Base-by-base conservation (phyloP, 2,329 filamentous ascomycete genomes). In the Pseudogymnoascus sp. region DNA sequence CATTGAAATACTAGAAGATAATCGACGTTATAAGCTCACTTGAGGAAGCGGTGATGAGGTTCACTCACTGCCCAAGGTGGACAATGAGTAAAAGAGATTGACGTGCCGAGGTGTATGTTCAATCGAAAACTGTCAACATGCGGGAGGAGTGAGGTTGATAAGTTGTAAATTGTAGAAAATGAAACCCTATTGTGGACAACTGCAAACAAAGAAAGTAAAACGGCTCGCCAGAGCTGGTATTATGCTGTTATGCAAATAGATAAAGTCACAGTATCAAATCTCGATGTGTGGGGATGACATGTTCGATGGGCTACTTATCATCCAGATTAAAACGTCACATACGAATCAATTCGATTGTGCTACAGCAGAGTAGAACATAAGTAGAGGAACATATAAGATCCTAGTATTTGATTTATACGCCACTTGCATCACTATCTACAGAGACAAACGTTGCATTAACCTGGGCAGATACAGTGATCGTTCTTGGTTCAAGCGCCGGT, bases 381-480 rank as follows among this genome's bases (percentile, higher is more conserved):
- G 12, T n/a, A 5, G 16, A 12, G 28, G 12, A n/a, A 12, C 19
- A 5, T 12, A 24, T 26, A n/a, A 31, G 3, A 53, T 31, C 10
- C 7, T 19, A 3, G 7, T 7, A 5, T 19, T 31, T 31, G 26
- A 12, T 56, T 56, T 16, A 53, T 16, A 31, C 26, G n/a, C 46
- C 12, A 6, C 11, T 31, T 33, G 6, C n/a, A 31, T 19, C 26
- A 33, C 28, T 31, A 53, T 56, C 46, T 19, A 33, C 46, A 0
- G 46, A 56, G n/a, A 66, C 60, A 24, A 67, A 68, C 22, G 60
- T 64, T 8, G 66, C 67, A 61, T 66, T 67, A 4, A 68, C 62
- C 19, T 38, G 40, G 2, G 67, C 67, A 37, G 63, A 63, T 3
- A 66, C 65, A 22, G 66, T 66, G 10, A 68, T 66, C 1, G 65